A percentile compares a stretch with the other conserved stretches of the same genome.
Conservation (phyloP, 345 rosid genomes). For the Hirschfeldia incana region DNA sequence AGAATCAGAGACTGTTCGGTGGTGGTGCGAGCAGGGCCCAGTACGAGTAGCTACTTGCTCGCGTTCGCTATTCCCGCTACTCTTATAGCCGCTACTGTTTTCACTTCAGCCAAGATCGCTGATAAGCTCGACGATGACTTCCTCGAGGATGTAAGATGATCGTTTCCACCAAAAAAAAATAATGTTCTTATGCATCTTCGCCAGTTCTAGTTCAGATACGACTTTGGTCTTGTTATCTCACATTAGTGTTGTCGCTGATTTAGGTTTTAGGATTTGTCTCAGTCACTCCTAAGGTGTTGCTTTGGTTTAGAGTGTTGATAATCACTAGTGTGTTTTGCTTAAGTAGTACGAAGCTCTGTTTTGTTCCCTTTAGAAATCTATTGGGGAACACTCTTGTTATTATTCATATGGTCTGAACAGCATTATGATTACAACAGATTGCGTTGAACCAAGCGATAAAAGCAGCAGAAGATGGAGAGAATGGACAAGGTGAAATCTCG, state of each 20-base stretch:
- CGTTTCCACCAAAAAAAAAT: not conserved
- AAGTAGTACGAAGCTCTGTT: too few relatives aligned
- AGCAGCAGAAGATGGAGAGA: conserved; percentile 55
- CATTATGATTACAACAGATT: conserved; percentile 51
- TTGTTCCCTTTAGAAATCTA: not conserved
- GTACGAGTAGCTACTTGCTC: conserved; percentile 55
- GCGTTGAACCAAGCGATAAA: conserved; percentile 57
- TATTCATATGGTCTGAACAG: not conserved
- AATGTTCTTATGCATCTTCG: not conserved
- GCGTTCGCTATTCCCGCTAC: conserved; percentile 72
- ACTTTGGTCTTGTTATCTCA: not conserved
- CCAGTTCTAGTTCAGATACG: not conserved
- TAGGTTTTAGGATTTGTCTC: not conserved
- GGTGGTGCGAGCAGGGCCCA: conserved; percentile 69
- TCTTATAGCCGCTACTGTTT: conserved; percentile 65
- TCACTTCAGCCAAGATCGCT: conserved; percentile 61
- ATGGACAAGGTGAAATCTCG: conserved; percentile 37
- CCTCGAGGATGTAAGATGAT: conserved; percentile 64
- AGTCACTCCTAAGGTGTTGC: not conserved
- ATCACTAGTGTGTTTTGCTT: not conserved
- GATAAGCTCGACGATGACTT: conserved; percentile 71
- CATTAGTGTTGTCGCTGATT: not conserved
- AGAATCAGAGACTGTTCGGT: conserved; percentile 42
- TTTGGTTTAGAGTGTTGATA: not conserved
- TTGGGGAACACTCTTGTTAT: not conserved